Evolutionary conservation across 441 rosid genomes (phyloP).

Genomic region (Croton setiger): DNA sequence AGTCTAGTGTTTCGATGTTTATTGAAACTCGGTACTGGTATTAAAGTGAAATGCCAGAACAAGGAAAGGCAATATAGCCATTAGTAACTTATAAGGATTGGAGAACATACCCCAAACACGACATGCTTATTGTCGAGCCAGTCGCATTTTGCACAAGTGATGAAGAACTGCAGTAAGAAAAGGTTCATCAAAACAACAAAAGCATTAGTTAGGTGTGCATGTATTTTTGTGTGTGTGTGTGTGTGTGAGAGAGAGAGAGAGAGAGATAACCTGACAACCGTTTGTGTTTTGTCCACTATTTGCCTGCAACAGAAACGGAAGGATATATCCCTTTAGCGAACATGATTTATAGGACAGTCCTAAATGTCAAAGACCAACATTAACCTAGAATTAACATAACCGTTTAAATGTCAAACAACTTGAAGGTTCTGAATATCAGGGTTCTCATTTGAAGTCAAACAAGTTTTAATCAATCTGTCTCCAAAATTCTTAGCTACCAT

Average conservation of each 20-base stretch:
- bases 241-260: conserved; percentile 3
- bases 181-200: not conserved
- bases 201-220: not conserved
- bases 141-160: conserved; percentile 93
- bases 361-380: not conserved
- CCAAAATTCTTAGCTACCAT: not conserved
- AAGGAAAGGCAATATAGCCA: not conserved
- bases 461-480: not conserved
- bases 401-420: not conserved
- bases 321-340: conserved; percentile 8
- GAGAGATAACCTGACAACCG: conserved; percentile 75
- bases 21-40: not conserved
- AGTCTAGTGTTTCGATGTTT: not conserved
- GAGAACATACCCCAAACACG: conserved; percentile 80
- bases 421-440: not conserved
- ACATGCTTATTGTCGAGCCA: conserved; percentile 99
- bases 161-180: conserved; percentile 69
- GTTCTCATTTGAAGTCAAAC: not conserved
- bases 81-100: not conserved
- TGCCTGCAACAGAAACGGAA: conserved; percentile 51
- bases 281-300: conserved; percentile 86
- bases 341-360: not conserved
- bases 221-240: not conserved
- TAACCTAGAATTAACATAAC: not conserved
- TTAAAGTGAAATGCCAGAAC: not conserved